A percentile compares a stretch with the other conserved stretches of the same genome.
These are phyloP conservation scores for Cladosporium halotolerans DNA, from an alignment of 2,329 filamentous ascomycete genomes.

Conservation along the genomic window DNA sequence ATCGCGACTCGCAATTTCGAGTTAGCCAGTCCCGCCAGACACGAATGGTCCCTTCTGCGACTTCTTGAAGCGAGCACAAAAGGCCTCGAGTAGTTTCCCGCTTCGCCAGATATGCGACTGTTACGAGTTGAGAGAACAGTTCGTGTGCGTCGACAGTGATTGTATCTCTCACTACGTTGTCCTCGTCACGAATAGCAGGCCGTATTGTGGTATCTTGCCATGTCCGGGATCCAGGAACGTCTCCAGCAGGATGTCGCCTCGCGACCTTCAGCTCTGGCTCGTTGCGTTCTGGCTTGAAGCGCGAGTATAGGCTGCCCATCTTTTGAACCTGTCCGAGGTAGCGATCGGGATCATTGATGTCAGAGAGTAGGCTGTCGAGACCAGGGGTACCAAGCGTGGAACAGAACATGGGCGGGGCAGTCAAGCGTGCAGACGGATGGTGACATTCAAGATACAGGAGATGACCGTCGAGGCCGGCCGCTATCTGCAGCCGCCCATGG, in stretches of 20 bases:
- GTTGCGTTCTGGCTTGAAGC: slow-evolving; percentile 59
- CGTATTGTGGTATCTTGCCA: slow-evolving; percentile 20
- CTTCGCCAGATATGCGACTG: slow-evolving; percentile 62
- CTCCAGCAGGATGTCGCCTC: slow-evolving; percentile 40
- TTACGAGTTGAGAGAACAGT: slow-evolving; percentile 68
- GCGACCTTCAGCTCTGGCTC: slow-evolving; percentile 41
- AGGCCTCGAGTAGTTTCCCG: slow-evolving; percentile 55
- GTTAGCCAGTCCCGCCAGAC: slow-evolving; percentile 69
- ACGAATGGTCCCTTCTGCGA: slow-evolving; percentile 62
- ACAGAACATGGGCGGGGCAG: slow-evolving; percentile 64
- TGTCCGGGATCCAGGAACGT: slow-evolving; percentile 42
- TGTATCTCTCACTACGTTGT: slow-evolving; percentile 48
- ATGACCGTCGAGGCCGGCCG: slow-evolving; percentile 54
- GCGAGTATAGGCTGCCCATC: slow-evolving; percentile 58
- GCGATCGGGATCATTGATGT: slow-evolving; percentile 31
- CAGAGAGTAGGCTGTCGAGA: slow-evolving; percentile 38
- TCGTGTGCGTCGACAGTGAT: slow-evolving; percentile 63
- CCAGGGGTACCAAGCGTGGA: slow-evolving; percentile 59
- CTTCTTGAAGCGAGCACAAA: slow-evolving; percentile 58
- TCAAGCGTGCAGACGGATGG: slow-evolving; percentile 62
- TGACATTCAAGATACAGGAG: slow-evolving; percentile 73
- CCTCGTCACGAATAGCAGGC: slow-evolving; percentile 5
- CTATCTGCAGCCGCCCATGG: slow-evolving; percentile 56
- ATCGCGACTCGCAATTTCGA: slow-evolving; percentile 33
- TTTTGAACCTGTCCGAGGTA: slow-evolving; percentile 41